phyloP scores from a whole-genome alignment of 257 asterid genomes.

The Rehmannia glutinosa region DNA sequence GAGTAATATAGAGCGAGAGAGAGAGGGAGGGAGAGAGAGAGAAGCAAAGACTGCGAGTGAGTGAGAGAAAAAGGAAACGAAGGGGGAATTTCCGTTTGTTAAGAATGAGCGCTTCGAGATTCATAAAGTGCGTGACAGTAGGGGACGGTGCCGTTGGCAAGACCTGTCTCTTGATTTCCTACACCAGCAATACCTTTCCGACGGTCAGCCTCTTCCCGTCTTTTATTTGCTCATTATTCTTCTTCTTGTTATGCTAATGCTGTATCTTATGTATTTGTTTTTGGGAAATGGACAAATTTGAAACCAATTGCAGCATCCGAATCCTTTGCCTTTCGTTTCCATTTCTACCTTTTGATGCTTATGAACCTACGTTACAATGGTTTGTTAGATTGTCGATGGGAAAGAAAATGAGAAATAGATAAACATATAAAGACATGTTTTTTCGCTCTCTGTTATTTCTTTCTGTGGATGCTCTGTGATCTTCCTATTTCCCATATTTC shows the following conservation, averaged over 20 bases:
- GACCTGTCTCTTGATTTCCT: conserved; percentile 61
- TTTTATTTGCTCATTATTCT: neutral
- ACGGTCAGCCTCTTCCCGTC: conserved; percentile 44
- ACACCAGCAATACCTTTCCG: conserved; percentile 76
- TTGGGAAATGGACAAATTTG: neutral
- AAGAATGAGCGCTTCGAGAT: conserved; percentile 62
- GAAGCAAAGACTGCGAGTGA: neutral
- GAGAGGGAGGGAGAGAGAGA: neutral
- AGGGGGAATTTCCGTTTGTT: conserved; percentile 8
- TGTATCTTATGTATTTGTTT: neutral
- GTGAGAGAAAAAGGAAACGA: neutral
- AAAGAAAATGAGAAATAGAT: neutral
- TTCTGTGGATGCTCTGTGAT: neutral
- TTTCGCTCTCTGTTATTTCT: neutral
- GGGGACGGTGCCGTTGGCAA: conserved; percentile 76
- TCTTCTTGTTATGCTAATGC: neutral
- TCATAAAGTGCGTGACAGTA: conserved; percentile 68
- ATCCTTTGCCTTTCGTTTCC: neutral
- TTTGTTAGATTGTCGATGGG: neutral
- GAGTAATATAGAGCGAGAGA: neutral
- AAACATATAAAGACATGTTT: neutral
- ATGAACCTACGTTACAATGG: conserved; percentile 1
- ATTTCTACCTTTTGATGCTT: neutral
- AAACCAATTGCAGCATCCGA: neutral
- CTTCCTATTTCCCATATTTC: neutral